Conservation (phyloP, 768 basidiomycete species). For the Tylopilus intermedius region DNA sequence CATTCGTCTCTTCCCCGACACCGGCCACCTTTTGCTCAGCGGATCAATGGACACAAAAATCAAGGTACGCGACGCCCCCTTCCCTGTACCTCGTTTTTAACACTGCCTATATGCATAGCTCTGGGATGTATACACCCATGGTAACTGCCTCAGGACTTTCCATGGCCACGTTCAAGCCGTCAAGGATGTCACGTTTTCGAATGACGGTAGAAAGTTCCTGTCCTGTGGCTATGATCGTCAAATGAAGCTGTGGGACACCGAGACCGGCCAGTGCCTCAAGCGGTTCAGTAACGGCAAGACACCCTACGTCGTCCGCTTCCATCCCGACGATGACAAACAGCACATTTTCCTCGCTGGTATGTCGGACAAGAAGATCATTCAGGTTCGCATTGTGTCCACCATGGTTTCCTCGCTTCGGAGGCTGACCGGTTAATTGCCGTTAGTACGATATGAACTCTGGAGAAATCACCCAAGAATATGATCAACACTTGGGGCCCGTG, state of each 20-base stretch:
- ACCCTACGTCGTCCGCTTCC: conserved; percentile 91
- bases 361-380: conserved; percentile 99
- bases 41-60: conserved; percentile 99
- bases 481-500: conserved; percentile 96
- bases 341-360: conserved; percentile 96
- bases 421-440: background rate
- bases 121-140: conserved; percentile 97
- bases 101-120: conserved; percentile 48
- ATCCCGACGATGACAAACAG: conserved; percentile 95
- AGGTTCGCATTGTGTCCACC: conserved; percentile 48
- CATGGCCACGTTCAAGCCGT: conserved; percentile 96
- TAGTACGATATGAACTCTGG: conserved; percentile 95
- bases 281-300: conserved; percentile 98
- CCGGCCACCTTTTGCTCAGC: conserved; percentile 88
- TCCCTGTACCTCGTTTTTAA: conserved; percentile 4
- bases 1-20: conserved; percentile 86
- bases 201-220: conserved; percentile 84
- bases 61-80: conserved; percentile 52
- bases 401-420: background rate
- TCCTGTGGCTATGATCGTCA: conserved; percentile 94
- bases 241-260: conserved; percentile 99
- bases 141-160: conserved; percentile 95
- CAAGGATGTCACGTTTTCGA: conserved; percentile 94
- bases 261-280: conserved; percentile 95
- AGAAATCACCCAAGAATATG: conserved; percentile 97